Evolutionary conservation across 1,139 yeast genomes (phyloP).

Genomic region (Lodderomyces oxycetoniae): DNA sequence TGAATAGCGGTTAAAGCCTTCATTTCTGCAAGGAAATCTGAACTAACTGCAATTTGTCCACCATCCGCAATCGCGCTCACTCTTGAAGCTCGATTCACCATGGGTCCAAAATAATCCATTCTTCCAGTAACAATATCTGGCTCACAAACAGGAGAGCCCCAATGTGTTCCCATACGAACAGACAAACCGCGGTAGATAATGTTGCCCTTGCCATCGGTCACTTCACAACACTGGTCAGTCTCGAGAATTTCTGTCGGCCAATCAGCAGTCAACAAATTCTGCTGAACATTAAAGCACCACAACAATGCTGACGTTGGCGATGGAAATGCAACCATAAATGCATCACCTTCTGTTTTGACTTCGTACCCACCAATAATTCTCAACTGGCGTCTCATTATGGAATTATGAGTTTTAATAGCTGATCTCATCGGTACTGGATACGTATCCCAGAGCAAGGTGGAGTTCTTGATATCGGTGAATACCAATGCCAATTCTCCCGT

Average conservation of each 20-base stretch:
- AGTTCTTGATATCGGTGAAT: slow-evolving; percentile 93
- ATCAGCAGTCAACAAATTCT: slow-evolving; percentile 73
- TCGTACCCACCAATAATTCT: slow-evolving; percentile 95
- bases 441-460: slow-evolving; percentile 90
- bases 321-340: slow-evolving; percentile 97
- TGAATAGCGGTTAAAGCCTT: slow-evolving; percentile 54
- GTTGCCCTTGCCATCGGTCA: slow-evolving; percentile 62
- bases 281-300: slow-evolving; percentile 94
- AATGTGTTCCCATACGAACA: slow-evolving; percentile 96
- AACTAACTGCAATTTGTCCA: slow-evolving; percentile 88
- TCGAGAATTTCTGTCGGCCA: slow-evolving; percentile 95
- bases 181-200: slow-evolving; percentile 80
- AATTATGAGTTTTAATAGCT: slow-evolving; percentile 90
- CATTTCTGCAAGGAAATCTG: slow-evolving; percentile 75
- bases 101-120: slow-evolving; percentile 98
- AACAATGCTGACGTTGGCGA: slow-evolving; percentile 84
- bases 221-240: slow-evolving; percentile 78
- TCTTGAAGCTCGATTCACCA: slow-evolving; percentile 94
- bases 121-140: slow-evolving; percentile 90
- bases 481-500: slow-evolving; percentile 92
- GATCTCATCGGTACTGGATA: slow-evolving; percentile 94
- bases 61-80: slow-evolving; percentile 96
- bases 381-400: slow-evolving; percentile 88
- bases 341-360: slow-evolving; percentile 98
- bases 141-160: slow-evolving; percentile 98